Conservation (phyloP, 139 green algal genomes). For the Helicosporidium sp. region DNA sequence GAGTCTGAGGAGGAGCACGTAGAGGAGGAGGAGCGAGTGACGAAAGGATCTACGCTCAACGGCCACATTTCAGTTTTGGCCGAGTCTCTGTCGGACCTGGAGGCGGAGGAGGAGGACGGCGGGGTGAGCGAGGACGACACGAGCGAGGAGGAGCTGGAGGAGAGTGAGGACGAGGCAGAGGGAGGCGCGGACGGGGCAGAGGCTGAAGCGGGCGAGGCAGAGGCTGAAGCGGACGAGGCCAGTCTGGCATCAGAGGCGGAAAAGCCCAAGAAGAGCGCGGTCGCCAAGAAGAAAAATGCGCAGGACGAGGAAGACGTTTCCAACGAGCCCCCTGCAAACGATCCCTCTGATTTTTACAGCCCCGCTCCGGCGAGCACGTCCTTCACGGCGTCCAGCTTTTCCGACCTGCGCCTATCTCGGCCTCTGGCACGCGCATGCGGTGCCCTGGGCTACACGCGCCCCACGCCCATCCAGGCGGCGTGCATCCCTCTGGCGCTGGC, state of each 20-base stretch:
- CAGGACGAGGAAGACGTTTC: too few relatives aligned
- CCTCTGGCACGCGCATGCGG: slow-evolving; percentile 64
- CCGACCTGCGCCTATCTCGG: slow-evolving; percentile 70
- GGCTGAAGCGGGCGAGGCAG: background rate
- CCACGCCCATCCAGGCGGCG: slow-evolving; percentile 63
- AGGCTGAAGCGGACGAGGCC: background rate
- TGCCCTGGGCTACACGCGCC: slow-evolving; percentile 67
- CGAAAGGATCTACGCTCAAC: too few relatives aligned
- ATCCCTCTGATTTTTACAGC: slow-evolving; percentile 52
- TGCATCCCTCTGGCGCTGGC: slow-evolving; percentile 78
- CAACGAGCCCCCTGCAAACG: too few relatives aligned
- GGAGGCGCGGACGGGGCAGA: background rate
- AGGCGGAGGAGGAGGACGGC: too few relatives aligned
- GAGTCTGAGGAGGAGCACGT: too few relatives aligned
- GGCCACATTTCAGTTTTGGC: too few relatives aligned
- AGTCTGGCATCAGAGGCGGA: too few relatives aligned
- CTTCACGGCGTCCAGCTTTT: slow-evolving; percentile 29
- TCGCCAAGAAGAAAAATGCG: slow-evolving; percentile 1
- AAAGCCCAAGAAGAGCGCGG: background rate
- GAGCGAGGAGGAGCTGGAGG: too few relatives aligned
- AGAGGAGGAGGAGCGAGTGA: too few relatives aligned
- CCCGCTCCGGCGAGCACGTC: background rate
- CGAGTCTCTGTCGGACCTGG: too few relatives aligned
- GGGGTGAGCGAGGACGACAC: slow-evolving; percentile 2
- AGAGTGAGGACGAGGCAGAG: background rate